Percentiles rank a stretch among this genome's conserved stretches.
These are phyloP conservation scores for Alternaria sp. DNA, from an alignment of 2,329 filamentous ascomycete species.

Conservation along the genomic window DNA sequence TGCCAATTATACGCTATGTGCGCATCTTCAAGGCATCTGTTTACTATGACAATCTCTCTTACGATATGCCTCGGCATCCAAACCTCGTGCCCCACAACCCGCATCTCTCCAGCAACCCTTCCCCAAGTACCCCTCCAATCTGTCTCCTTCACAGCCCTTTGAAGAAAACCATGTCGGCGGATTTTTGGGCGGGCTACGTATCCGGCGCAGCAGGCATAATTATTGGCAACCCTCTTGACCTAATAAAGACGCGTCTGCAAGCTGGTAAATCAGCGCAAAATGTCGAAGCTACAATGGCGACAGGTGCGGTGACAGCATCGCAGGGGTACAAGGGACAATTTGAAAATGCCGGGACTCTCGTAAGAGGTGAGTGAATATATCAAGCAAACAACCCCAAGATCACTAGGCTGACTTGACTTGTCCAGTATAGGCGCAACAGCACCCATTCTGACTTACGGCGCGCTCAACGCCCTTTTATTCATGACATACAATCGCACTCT, in stretches of 20 bases:
- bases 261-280: constrained; percentile 56
- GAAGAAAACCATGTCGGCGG: constrained; percentile 72
- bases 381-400: not conserved
- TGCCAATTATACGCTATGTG: not conserved
- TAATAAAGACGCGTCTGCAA: constrained; percentile 84
- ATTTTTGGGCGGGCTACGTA: constrained; percentile 94
- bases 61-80: not conserved
- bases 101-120: constrained; percentile 1
- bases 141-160: not conserved
- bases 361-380: constrained; percentile 41
- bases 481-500: constrained; percentile 90
- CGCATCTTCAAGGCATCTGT: not conserved
- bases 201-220: constrained; percentile 87
- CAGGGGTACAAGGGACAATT: constrained; percentile 44
- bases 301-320: constrained; percentile 18
- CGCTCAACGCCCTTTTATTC: constrained; percentile 89
- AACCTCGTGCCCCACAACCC: constrained; percentile 29
- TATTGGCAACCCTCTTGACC: constrained; percentile 85
- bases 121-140: constrained; percentile 25
- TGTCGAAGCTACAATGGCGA: constrained; percentile 17
- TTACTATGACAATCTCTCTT: not conserved
- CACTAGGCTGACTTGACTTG: constrained; percentile 12
- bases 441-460: constrained; percentile 88
- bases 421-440: constrained; percentile 73
- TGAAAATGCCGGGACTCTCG: constrained; percentile 48